phyloP scores from a whole-genome alignment of 2,329 filamentous ascomycete species.

The Fusarium subglutinans region DNA sequence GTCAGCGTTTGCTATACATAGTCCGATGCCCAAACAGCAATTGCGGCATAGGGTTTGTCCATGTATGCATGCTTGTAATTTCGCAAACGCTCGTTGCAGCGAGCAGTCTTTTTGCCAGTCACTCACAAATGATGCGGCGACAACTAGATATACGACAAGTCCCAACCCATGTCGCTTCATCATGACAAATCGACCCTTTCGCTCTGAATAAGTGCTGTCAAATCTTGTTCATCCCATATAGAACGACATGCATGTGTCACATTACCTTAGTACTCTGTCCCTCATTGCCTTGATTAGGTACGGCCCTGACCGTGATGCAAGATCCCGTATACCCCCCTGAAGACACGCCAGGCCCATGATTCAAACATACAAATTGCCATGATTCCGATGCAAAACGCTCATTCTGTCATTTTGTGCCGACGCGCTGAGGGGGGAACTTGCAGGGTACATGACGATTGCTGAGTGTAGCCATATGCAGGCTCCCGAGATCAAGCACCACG shows the following conservation, averaged over 20 bases:
- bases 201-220: not conserved
- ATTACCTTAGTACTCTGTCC: not conserved
- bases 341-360: not conserved
- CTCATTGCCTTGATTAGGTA: not conserved
- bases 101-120: no score
- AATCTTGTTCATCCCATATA: not conserved
- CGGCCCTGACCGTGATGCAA: not conserved
- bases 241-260: not conserved
- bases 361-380: not conserved
- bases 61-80: not conserved
- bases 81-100: not conserved
- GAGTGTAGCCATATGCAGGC: conserved; percentile 2
- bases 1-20: not conserved
- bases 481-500: not conserved
- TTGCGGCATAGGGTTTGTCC: not conserved
- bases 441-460: not conserved
- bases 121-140: not conserved
- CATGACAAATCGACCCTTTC: not conserved
- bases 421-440: not conserved
- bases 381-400: no score
- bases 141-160: not conserved
- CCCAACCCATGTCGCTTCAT: not conserved
- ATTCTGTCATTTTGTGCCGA: accelerated
- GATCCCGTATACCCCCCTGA: not conserved
- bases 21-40: not conserved